Percentiles rank a stretch among this genome's conserved stretches.
phyloP scores from a whole-genome alignment of 2,329 filamentous ascomycete genomes.

The Neonectria ditissima region DNA sequence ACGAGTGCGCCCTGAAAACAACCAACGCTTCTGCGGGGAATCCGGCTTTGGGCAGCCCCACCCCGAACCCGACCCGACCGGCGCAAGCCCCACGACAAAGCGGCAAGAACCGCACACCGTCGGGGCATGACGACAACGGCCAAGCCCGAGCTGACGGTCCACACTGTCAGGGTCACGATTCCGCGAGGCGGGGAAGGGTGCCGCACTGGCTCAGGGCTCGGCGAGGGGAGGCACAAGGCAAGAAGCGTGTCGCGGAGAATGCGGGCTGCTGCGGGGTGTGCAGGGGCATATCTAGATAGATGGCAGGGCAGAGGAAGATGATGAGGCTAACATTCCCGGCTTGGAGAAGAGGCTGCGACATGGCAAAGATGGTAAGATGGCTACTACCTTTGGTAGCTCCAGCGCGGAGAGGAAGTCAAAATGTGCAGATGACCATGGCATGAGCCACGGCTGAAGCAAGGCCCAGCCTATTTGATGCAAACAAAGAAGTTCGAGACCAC shows the following conservation, averaged over 20 bases:
- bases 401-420: conserved; percentile 28
- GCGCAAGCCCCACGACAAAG: conserved; percentile 34
- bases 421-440: conserved; percentile 36
- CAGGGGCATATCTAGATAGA: not conserved
- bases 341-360: no score
- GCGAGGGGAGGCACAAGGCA: not conserved
- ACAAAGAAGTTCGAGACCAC: not conserved
- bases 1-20: not conserved
- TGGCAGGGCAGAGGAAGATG: not conserved
- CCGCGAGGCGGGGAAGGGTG: conserved; percentile 28
- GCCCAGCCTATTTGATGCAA: conserved; percentile 1
- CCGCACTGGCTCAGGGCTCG: conserved; percentile 26
- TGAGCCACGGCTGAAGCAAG: conserved; percentile 8
- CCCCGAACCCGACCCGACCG: conserved; percentile 28
- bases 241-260: no score
- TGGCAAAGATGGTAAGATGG: no score
- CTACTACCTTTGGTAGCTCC: conserved; percentile 16
- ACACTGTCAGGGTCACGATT: conserved; percentile 18
- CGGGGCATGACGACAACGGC: conserved; percentile 34
- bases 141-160: not conserved
- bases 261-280: not conserved
- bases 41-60: conserved; percentile 27
- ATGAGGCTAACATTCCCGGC: no score
- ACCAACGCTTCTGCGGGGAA: conserved; percentile 28
- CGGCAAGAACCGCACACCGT: conserved; percentile 39